Evolutionary conservation across 495 filamentous ascomycete species (phyloP).

Genomic region (Physcia stellaris): DNA sequence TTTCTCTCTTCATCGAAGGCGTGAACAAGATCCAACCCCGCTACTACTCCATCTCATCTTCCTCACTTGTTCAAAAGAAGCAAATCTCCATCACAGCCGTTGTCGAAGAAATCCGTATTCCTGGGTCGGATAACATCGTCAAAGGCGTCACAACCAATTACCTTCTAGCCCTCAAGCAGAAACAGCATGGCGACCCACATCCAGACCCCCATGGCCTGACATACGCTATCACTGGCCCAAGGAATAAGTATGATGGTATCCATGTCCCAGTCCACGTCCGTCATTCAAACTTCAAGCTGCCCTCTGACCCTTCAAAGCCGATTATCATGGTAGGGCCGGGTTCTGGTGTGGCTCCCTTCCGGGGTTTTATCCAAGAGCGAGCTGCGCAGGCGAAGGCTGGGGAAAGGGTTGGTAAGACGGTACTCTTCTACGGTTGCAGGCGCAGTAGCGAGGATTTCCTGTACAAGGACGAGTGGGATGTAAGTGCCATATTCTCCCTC

Average conservation of each 20-base stretch:
- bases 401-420: constrained; percentile 72
- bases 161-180: constrained; percentile 87
- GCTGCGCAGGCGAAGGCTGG: constrained; percentile 67
- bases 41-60: constrained; percentile 99
- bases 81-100: constrained; percentile 91
- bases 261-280: constrained; percentile 93
- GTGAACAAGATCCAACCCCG: constrained; percentile 90
- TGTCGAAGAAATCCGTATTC: constrained; percentile 68
- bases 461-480: constrained; percentile 87
- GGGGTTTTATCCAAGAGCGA: constrained; percentile 89
- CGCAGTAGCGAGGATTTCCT: constrained; percentile 77
- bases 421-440: constrained; percentile 93
- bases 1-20: constrained; percentile 90
- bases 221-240: constrained; percentile 79
- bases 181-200: constrained; percentile 80
- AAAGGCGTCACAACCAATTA: constrained; percentile 98
- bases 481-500: constrained; percentile 31
- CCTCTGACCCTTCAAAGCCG: constrained; percentile 85
- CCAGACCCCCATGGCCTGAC: constrained; percentile 78
- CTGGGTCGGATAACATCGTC: constrained; percentile 67
- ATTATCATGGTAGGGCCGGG: constrained; percentile 94
- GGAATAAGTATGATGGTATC: constrained; percentile 94
- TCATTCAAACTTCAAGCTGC: constrained; percentile 98
- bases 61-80: constrained; percentile 84
- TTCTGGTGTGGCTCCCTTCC: constrained; percentile 93